Evolutionary conservation across 306 rosid species (phyloP).

Genomic region (Cicer chorassanicum): DNA sequence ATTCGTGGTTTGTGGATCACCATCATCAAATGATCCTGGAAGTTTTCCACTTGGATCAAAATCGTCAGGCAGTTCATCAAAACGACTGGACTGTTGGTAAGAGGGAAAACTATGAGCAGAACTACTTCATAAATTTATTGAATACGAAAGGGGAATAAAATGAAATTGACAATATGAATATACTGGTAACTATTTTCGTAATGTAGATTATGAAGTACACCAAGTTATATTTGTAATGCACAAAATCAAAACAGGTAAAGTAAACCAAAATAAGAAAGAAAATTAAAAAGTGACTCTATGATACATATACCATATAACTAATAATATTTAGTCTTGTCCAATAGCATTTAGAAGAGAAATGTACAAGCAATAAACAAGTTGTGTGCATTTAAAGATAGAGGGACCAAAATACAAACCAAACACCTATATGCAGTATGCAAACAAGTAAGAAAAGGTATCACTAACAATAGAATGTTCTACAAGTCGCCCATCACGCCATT

Average conservation of each 20-base stretch:
- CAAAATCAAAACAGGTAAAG: conserved; percentile 1
- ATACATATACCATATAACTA: conserved; percentile 4
- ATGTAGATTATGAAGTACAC: conserved; percentile 23
- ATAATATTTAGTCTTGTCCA: conserved; percentile 25
- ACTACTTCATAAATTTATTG: conserved; percentile 33
- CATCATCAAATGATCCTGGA: conserved; percentile 99
- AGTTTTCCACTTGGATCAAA: conserved; percentile 97
- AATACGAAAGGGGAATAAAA: conserved; percentile 1
- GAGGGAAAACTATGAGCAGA: conserved; percentile 35
- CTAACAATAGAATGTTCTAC: conserved; percentile 75
- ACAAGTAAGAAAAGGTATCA: conserved; percentile 36
- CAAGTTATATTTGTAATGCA: conserved; percentile 8
- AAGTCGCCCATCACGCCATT: conserved; percentile 79
- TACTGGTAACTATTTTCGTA: conserved; percentile 25
- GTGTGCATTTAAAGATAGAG: conserved; percentile 27
- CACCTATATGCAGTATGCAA: conserved; percentile 18
- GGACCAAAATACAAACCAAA: conserved; percentile 21
- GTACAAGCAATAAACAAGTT: conserved; percentile 19
- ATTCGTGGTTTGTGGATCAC: conserved; percentile 99
- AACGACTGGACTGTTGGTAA: conserved; percentile 74
- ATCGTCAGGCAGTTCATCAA: conserved; percentile 96
- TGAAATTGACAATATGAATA: conserved; percentile 22
- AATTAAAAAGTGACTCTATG: conserved; percentile 8
- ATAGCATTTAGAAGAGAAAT: conserved; percentile 20
- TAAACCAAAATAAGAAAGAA: conserved; percentile 24